Percentiles rank a stretch among this genome's conserved stretches.
These are phyloP conservation scores for Lasiodiplodia gonubiensis DNA, from an alignment of 2,329 filamentous ascomycete genomes.

Conservation along the genomic window DNA sequence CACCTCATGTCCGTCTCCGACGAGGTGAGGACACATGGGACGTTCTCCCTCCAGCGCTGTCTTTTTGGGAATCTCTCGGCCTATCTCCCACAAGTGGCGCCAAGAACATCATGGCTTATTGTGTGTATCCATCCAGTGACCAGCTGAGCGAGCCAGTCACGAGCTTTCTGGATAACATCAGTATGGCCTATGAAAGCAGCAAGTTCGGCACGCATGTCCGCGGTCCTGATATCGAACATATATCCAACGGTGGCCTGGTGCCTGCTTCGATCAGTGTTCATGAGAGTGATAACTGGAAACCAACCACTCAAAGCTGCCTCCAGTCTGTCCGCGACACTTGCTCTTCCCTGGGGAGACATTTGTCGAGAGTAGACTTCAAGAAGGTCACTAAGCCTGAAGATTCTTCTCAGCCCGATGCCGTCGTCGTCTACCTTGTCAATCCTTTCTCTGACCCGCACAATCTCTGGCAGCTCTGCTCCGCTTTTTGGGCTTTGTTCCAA, in stretches of 20 bases:
- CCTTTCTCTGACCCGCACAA: slow-evolving; percentile 66
- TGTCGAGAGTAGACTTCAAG: slow-evolving; percentile 42
- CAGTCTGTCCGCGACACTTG: slow-evolving; percentile 44
- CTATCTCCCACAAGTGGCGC: slow-evolving; percentile 71
- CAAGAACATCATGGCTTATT: slow-evolving; percentile 74
- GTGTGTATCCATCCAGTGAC: slow-evolving; percentile 70
- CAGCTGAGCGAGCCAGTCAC: slow-evolving; percentile 66
- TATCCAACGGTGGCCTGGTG: slow-evolving; percentile 39
- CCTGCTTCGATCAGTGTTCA: slow-evolving; percentile 33
- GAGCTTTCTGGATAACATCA: slow-evolving; percentile 70
- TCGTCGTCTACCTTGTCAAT: slow-evolving; percentile 80
- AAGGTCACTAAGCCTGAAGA: slow-evolving; percentile 43
- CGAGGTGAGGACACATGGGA: slow-evolving; percentile 73
- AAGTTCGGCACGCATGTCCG: slow-evolving; percentile 70
- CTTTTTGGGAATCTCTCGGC: slow-evolving; percentile 83
- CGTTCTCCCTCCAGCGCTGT: slow-evolving; percentile 73
- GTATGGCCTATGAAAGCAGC: slow-evolving; percentile 73
- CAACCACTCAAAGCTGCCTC: slow-evolving; percentile 35
- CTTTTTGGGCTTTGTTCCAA: slow-evolving; percentile 75
- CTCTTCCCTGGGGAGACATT: slow-evolving; percentile 49
- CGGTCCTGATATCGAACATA: slow-evolving; percentile 46
- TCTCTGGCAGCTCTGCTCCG: slow-evolving; percentile 70
- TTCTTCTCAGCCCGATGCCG: slow-evolving; percentile 57
- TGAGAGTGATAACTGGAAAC: slow-evolving; percentile 30
- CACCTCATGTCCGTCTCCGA: slow-evolving; percentile 74